Evolutionary conservation across 108 stramenopile genomes (phyloP), one percentile per base, ranked within the genome.

Genomic region (Pseudonitzschia pungens): DNA sequence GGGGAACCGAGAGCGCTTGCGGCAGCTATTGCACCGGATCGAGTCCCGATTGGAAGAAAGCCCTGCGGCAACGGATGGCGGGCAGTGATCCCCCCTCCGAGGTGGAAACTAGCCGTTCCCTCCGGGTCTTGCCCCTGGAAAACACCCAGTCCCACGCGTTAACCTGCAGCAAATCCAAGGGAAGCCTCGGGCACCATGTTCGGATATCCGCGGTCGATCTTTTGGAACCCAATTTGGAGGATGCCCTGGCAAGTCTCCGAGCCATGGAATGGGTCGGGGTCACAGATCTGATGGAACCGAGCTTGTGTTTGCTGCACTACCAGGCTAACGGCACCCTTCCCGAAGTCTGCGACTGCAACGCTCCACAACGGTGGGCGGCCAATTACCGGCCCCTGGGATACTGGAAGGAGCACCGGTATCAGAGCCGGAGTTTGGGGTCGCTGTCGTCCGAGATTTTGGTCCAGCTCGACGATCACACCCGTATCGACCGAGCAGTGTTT

Each of bases 81-180:
- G 36, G 50, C n/a, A 51, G 50, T 9, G 50, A 51, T 10, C 36
- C 36, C 36, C 36, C 36, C 4, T 2, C 36, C 36, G 36, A 36
- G 36, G 36, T 36, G 6, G 50, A 51, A 21, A 26, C 26, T 3
- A 26, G 24, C 20, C 42, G 64, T 11, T 15, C 40, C 43, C 64
- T 44, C 2, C 2, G 36, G 3, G 64, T 65, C 21, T 16, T 65
- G 32, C 40, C 64, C 12, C 18, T 65, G 15, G 8, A 44, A 18
- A 65, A 65, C 40, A 65, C 64, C 15, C 64, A 65, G 31, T 65
- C 64, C 32, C 64, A 65, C 24, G 64, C 64, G 4, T 21, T 65
- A 7, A 18, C 16, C 20, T 65, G 64, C 40, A 8, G 64, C 32
- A 65, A 65, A 24, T 21, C 31, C 31, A 65, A 21, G 40, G 64